A percentile compares a stretch with the other conserved stretches of the same genome.
Evolutionary conservation across 768 basidiomycete species (phyloP).

Genomic region (Collybiopsis luxurians): DNA sequence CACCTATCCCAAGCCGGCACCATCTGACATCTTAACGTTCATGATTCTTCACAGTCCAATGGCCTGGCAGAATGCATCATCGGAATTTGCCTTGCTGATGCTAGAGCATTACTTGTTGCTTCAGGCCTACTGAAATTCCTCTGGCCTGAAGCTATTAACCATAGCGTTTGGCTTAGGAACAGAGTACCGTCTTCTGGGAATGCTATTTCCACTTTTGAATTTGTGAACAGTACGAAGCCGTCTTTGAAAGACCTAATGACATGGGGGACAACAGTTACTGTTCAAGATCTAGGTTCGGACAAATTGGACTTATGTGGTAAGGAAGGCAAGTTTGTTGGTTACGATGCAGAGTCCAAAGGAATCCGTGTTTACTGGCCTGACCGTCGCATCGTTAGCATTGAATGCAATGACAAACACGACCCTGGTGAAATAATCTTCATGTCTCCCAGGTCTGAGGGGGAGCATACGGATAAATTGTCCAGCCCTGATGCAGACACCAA

Average conservation of each 20-base stretch:
- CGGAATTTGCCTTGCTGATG: no score
- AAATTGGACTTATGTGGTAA: background rate
- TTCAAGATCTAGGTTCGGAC: background rate
- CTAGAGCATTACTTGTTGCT: constrained; percentile 24
- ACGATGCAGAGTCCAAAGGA: background rate
- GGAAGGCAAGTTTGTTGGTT: no score
- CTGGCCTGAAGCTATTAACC: constrained; percentile 19
- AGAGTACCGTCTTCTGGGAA: background rate
- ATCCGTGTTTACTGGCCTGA: background rate
- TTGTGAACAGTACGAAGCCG: background rate
- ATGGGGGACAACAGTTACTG: background rate
- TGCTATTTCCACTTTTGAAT: background rate
- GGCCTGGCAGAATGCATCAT: constrained; percentile 25
- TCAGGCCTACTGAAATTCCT: constrained; percentile 12
- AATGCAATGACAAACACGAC: no score
- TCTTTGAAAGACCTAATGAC: background rate
- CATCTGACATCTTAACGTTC: no score
- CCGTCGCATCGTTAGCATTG: background rate
- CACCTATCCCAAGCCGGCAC: no score
- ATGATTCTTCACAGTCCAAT: constrained; percentile 30
- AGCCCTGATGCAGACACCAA: no score
- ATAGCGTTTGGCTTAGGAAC: constrained; percentile 11
- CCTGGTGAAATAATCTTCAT: no score
- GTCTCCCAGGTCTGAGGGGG: no score
- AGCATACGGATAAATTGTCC: no score